Percentiles rank a stretch among this genome's conserved stretches.
These are phyloP conservation scores for Arabidopsis hybrid DNA, from an alignment of 441 rosid species.

Conservation along the genomic window DNA sequence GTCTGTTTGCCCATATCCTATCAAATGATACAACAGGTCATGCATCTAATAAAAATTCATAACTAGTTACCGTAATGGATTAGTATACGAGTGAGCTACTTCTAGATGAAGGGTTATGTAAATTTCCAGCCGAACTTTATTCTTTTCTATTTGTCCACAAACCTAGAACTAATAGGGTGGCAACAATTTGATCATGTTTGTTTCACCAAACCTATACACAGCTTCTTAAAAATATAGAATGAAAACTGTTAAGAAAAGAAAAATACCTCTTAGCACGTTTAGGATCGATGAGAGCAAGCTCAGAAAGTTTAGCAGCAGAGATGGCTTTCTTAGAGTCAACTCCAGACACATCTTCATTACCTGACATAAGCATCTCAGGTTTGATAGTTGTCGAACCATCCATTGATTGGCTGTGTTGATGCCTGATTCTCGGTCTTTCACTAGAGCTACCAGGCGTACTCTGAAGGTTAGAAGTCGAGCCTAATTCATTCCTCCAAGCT, in stretches of 20 bases:
- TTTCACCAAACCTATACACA: background rate
- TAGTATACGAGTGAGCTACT: too few relatives aligned
- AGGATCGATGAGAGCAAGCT: slow-evolving; percentile 98
- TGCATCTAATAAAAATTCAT: background rate
- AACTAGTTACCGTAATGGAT: too few relatives aligned
- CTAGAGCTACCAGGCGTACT: slow-evolving; percentile 50
- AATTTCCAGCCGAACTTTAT: too few relatives aligned
- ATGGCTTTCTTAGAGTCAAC: slow-evolving; percentile 89
- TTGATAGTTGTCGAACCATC: slow-evolving; percentile 86
- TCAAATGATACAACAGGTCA: slow-evolving; percentile 35
- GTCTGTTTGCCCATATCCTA: slow-evolving; percentile 99
- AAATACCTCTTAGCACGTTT: slow-evolving; percentile 98
- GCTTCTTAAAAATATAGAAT: background rate
- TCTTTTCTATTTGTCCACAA: background rate
- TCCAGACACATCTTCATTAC: slow-evolving; percentile 66
- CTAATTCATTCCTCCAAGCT: slow-evolving; percentile 39
- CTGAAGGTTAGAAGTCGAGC: slow-evolving; percentile 39
- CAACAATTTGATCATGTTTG: background rate
- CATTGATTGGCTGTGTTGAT: slow-evolving; percentile 98
- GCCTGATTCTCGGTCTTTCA: slow-evolving; percentile 88
- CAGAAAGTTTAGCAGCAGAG: slow-evolving; percentile 97
- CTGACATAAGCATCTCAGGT: slow-evolving; percentile 91
- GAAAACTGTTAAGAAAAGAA: background rate
- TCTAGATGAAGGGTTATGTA: too few relatives aligned
- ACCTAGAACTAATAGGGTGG: background rate